These are phyloP conservation scores for Mariannaea elegans DNA, from an alignment of 2,329 filamentous ascomycete genomes.

Conservation along the genomic window DNA sequence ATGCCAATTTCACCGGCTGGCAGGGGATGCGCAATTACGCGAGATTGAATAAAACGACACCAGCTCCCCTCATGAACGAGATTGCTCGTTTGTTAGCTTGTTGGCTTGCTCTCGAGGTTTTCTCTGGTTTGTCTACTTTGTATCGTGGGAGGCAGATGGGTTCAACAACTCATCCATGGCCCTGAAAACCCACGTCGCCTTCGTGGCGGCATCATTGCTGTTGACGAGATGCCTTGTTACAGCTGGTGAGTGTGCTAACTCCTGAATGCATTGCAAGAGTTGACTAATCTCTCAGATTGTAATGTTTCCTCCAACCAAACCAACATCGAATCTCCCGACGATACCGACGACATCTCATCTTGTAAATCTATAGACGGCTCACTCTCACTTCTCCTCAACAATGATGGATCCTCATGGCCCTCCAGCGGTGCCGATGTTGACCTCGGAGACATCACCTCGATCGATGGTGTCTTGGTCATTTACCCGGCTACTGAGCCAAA, in stretches of 20 bases:
- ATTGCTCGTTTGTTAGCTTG: not conserved
- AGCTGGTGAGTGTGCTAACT: slow-evolving; percentile 30
- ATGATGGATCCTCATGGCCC: slow-evolving; percentile 35
- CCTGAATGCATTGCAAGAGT: not conserved
- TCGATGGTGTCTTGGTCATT: slow-evolving; percentile 37
- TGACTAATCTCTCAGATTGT: slow-evolving; percentile 29
- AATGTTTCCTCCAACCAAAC: slow-evolving; percentile 40
- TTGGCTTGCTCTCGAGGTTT: slow-evolving; percentile 10
- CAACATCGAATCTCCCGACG: slow-evolving; percentile 36
- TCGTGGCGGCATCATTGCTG: slow-evolving; percentile 37
- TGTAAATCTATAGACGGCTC: slow-evolving; percentile 40
- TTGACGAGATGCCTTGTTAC: slow-evolving; percentile 30
- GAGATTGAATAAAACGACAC: slow-evolving; percentile 39
- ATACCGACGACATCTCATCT: slow-evolving; percentile 30
- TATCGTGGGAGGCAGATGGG: slow-evolving; percentile 27
- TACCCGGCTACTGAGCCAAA: slow-evolving; percentile 37
- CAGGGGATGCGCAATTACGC: slow-evolving; percentile 23
- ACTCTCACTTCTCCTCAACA: slow-evolving; percentile 38
- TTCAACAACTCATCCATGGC: slow-evolving; percentile 35
- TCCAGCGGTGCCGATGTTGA: slow-evolving; percentile 36
- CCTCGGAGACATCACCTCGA: slow-evolving; percentile 32
- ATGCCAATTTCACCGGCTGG: slow-evolving; percentile 21
- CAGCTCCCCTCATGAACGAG: not conserved
- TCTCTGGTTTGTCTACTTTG: slow-evolving; percentile 5
- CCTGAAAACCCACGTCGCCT: slow-evolving; percentile 35